Evolutionary conservation across 495 filamentous ascomycete species (phyloP).

Genomic region (Penicillium subrubescens): DNA sequence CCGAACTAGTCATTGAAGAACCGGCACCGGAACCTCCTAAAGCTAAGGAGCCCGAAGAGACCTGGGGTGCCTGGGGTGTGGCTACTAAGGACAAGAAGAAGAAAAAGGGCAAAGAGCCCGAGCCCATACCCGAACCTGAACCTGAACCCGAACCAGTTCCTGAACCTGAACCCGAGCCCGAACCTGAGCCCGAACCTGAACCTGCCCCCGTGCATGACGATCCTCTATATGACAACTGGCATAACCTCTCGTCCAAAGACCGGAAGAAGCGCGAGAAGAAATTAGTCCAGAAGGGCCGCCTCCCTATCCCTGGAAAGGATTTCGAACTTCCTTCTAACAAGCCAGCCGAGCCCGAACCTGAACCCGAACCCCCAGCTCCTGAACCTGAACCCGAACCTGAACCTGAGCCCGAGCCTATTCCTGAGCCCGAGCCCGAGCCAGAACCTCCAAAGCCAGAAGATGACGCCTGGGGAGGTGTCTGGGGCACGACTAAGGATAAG

Average conservation of each 20-base stretch:
- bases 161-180: slow-evolving; percentile 31
- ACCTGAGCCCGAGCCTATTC: slow-evolving; percentile 16
- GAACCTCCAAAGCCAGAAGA: slow-evolving; percentile 24
- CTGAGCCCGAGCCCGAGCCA: slow-evolving; percentile 23
- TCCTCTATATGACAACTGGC: slow-evolving; percentile 43
- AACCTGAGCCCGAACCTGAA: slow-evolving; percentile 32
- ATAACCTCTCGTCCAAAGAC: slow-evolving; percentile 39
- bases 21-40: slow-evolving; percentile 23
- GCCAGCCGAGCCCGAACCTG: slow-evolving; percentile 19
- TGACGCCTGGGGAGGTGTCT: slow-evolving; percentile 38
- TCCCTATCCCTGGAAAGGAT: slow-evolving; percentile 42
- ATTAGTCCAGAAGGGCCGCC: slow-evolving; percentile 35
- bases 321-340: slow-evolving; percentile 32
- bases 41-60: slow-evolving; percentile 51
- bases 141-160: slow-evolving; percentile 32
- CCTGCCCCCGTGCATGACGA: slow-evolving; percentile 34
- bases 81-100: slow-evolving; percentile 29
- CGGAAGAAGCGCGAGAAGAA: slow-evolving; percentile 44
- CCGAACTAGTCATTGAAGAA: slow-evolving; percentile 35
- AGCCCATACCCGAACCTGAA: slow-evolving; percentile 23
- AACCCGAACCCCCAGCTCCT: slow-evolving; percentile 21
- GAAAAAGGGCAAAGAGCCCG: slow-evolving; percentile 29
- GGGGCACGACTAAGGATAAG: slow-evolving; percentile 42
- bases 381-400: slow-evolving; percentile 23
- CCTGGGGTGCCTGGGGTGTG: slow-evolving; percentile 39